These are phyloP conservation scores for Anisogramma anomala DNA, from an alignment of 2,329 filamentous ascomycete genomes.

Conservation along the genomic window DNA sequence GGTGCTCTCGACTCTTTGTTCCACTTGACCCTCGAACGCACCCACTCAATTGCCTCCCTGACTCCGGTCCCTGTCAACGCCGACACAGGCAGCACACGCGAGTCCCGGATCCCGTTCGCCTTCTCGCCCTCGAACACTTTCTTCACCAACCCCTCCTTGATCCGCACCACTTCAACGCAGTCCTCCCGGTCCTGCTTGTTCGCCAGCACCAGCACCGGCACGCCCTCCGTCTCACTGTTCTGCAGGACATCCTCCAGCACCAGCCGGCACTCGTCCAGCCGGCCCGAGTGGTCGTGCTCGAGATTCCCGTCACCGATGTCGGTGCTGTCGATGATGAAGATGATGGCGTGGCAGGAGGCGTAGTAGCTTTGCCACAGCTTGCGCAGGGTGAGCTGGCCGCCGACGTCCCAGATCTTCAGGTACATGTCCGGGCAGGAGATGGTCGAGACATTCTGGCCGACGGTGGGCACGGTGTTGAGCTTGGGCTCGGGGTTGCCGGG, in stretches of 20 bases:
- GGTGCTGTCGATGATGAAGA: conserved; percentile 93
- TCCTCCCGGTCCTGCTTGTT: conserved; percentile 98
- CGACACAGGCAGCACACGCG: conserved; percentile 78
- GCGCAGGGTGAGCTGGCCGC: conserved; percentile 79
- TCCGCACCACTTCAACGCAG: conserved; percentile 91
- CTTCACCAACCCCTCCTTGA: conserved; percentile 92
- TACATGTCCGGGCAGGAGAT: conserved; percentile 90
- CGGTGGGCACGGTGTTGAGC: conserved; percentile 84
- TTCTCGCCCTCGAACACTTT: conserved; percentile 94
- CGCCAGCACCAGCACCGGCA: conserved; percentile 81
- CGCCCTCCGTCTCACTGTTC: conserved; percentile 77
- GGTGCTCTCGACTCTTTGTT: conserved; percentile 90
- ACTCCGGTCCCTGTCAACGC: conserved; percentile 84
- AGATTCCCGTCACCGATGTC: conserved; percentile 80
- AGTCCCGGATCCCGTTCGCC: conserved; percentile 75
- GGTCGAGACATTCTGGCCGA: conserved; percentile 92
- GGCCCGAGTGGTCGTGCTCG: conserved; percentile 36
- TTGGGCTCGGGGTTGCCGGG: conserved; percentile 50
- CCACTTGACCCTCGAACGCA: conserved; percentile 85
- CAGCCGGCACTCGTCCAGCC: conserved; percentile 77
- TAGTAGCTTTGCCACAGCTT: conserved; percentile 96
- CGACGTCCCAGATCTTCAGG: conserved; percentile 97
- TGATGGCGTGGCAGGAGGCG: conserved; percentile 83
- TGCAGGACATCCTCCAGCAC: conserved; percentile 86
- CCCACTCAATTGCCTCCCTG: conserved; percentile 92